Evolutionary conservation across 176 grass and related monocot species (phyloP), one percentile per base, ranked within the genome.

Genomic region (Carex pumila): DNA sequence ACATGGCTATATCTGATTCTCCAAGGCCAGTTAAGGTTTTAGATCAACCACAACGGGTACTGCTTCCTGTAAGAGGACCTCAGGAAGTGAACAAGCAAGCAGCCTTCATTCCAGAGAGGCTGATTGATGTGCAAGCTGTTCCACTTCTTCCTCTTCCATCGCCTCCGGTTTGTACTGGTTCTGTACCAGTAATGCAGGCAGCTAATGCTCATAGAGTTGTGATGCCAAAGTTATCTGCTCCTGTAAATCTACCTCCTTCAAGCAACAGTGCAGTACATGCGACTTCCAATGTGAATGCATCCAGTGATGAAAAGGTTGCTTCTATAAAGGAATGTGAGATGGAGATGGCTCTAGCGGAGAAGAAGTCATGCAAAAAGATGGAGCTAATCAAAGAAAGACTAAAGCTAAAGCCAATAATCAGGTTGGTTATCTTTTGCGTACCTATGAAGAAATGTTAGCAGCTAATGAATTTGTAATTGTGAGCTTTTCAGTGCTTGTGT

Each of bases 361-460:
- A 54, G 36, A 81, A 81, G 7, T 8, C 81, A 0, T 43, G 36
- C 3, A 39, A 72, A 57, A 90, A 85, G 68, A 86, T 79, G 85
- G 79, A 71, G 88, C 66, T 90, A 93, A 80, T 86, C 1, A 75
- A 83, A 71, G 93, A 91, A 87, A 95, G 79, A 54, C 81, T 94
- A 57, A 95, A 83, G 85, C 81, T 94, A 57, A 95, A 83, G 85
- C 58, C 79, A 34, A 89, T 99, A 67, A 59, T 93, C 64, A 95
- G 96, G 96, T 99, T 82, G 10, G 52, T 88, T 75, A 56, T 70
- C 58, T 61, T 79, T 69, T 67, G 52, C 14, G 0, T 50, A 78
- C 50, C 52, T 52, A 21, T 10, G 12, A 76, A 55, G 14, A 25
- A 76, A 7, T 22, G 60, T 6, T 54, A 21, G 56, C 25, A 49